These are phyloP conservation scores for Microdochium bolleyi DNA, from an alignment of 2,329 filamentous ascomycete genomes.

Conservation along the genomic window DNA sequence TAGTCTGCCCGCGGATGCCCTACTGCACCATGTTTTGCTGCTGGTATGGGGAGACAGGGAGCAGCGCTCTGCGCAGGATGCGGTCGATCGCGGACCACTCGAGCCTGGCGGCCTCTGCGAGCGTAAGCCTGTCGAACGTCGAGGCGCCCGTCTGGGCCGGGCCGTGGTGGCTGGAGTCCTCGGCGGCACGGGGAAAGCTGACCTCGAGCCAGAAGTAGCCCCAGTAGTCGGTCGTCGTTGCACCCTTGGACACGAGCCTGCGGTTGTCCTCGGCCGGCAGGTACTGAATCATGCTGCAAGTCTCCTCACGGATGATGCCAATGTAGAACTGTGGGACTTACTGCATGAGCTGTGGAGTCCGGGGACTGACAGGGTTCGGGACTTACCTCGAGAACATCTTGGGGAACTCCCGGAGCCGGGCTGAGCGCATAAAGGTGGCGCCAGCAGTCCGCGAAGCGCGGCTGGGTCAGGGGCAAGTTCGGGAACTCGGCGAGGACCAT, in stretches of 20 bases:
- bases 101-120: constrained; percentile 32
- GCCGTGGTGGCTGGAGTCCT: neutral
- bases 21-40: neutral
- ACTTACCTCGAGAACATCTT: constrained; percentile 48
- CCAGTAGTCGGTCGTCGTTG: constrained; percentile 35
- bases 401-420: constrained; percentile 36
- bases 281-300: constrained; percentile 28
- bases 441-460: constrained; percentile 40
- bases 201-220: constrained; percentile 45
- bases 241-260: constrained; percentile 21
- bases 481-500: constrained; percentile 26
- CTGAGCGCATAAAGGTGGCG: constrained; percentile 42
- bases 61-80: constrained; percentile 25
- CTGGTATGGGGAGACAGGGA: neutral
- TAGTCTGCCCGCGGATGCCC: neutral
- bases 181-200: constrained; percentile 23
- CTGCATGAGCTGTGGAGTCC: no score
- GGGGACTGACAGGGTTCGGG: no score
- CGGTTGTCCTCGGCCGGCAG: constrained; percentile 33
- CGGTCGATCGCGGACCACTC: constrained; percentile 43
- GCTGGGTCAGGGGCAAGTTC: constrained; percentile 25
- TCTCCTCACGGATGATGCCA: constrained; percentile 44
- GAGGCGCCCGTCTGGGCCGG: constrained; percentile 2
- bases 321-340: constrained; percentile 43
- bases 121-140: constrained; percentile 37